Evolutionary conservation across 768 basidiomycete genomes (phyloP), one percentile per base, ranked within the genome.

Genomic region (Xerocomus brunneocitrinus): DNA sequence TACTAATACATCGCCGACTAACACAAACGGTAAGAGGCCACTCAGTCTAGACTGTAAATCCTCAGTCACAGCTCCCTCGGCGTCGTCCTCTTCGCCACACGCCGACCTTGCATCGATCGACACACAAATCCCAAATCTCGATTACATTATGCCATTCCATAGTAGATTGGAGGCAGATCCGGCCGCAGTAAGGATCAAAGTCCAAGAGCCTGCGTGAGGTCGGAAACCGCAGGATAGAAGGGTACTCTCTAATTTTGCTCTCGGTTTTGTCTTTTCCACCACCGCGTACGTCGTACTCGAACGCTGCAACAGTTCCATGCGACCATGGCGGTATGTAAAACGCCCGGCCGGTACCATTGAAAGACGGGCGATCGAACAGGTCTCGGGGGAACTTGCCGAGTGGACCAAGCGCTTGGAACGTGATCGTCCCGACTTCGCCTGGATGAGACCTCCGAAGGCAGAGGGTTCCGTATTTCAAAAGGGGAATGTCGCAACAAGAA

Each of bases 121-220:
- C 39, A 9, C 19, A 22, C 19, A 40, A 22, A 39, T 65, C 63
- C 12, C 46, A 47, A 24, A 62, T 38, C 47, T 64, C 51, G 7
- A 64, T 47, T 25, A 50, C 32, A 3, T 46, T 39, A 9, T 42
- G 27, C 38, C 31, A 47, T 22, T 41, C 8, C 53, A 41, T 28
- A 8, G 3, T 0, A 32, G 8, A 49, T 22, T 9, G 41, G 5
- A 65, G 19, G 47, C 58, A 63, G n/a, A 64, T 36, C 30, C 55
- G 55, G 2, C 63, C 64, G 0, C 47, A 47, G 47, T 63, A 64
- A 1, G 58, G 52, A 47, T 64, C 63, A 27, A 53, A 66, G 39
- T 60, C 56, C 22, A 42, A 19, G 13, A 66, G 22, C 9, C 14
- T 25, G 16, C 38, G 31, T 2, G 45, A 5, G 10, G 32, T 14